phyloP scores from a whole-genome alignment of 2,329 filamentous ascomycete genomes.

The Xylariomycetidae sp. region DNA sequence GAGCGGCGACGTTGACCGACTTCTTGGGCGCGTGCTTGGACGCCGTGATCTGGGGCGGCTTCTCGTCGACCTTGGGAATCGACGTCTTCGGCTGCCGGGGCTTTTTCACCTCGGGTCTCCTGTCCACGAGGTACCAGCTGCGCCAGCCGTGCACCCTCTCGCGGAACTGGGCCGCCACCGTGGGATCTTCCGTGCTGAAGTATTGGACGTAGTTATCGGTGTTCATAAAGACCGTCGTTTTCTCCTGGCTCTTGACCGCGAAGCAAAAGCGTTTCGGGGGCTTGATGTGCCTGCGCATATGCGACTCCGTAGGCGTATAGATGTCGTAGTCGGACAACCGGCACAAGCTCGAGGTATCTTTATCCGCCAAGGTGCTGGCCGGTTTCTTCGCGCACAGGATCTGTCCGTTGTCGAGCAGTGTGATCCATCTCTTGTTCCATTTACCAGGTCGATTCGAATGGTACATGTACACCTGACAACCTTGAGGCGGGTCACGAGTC shows the following conservation, averaged over 20 bases:
- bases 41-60: constrained; percentile 23
- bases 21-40: constrained; percentile 25
- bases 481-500: constrained; percentile 54
- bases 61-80: constrained; percentile 24
- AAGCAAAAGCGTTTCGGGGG: constrained; percentile 83
- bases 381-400: constrained; percentile 65
- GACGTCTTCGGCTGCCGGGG: constrained; percentile 21
- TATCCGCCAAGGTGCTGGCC: constrained; percentile 53
- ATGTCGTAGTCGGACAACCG: constrained; percentile 92
- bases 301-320: constrained; percentile 68
- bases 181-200: constrained; percentile 73
- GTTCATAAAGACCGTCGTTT: constrained; percentile 75
- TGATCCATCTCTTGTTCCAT: constrained; percentile 84
- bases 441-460: constrained; percentile 78
- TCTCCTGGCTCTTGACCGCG: constrained; percentile 89
- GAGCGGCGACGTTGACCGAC: constrained; percentile 24
- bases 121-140: constrained; percentile 84
- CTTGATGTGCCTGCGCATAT: constrained; percentile 66
- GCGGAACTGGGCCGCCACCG: constrained; percentile 65
- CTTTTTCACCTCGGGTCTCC: constrained; percentile 39
- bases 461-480: constrained; percentile 67
- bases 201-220: constrained; percentile 88
- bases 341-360: constrained; percentile 68
- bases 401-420: constrained; percentile 70
- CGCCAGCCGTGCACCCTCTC: constrained; percentile 74